Base-by-base conservation (phyloP, 768 basidiomycete species). In the Auriscalpium vulgare region DNA sequence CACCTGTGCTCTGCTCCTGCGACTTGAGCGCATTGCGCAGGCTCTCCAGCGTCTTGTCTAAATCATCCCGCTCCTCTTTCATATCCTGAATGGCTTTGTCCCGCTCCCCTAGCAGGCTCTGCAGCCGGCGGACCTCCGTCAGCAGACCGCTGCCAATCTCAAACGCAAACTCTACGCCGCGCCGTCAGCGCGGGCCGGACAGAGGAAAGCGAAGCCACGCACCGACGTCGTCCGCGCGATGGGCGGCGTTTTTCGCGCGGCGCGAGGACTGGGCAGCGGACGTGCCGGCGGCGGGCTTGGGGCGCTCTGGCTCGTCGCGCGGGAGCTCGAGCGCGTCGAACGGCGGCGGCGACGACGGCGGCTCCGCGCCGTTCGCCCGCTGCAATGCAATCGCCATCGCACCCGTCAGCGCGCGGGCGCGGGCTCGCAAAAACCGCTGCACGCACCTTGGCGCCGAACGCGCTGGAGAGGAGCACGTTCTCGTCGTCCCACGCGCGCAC, bases 101-200 rank as follows among this genome's bases (percentile, higher is more conserved):
- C 53, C 92, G 82, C 71, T 97, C 95, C 14, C 81, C 88, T 44
- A 97, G 81, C 56, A 98, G 78, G 56, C 87, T 87, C 66, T 98
- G 95, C 43, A 98, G 77, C 44, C 95, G 80, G 47, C 95, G 79
- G 47, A 97, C 92, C 73, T 98, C 95, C 8, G 88, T 88, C 35
- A 97, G 76, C 50, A 97, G 75, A 11, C 88, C 88, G 60, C 91
- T 94, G 8, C 95, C 95, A 55, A 98, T 98, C 75, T 98, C 95
- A 64, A 97, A 95, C 43, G 95, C 95, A 63, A 98, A 97, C 75
- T 97, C 95, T 89, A 65, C 62, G 60, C 46, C 37, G 55, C 19
- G 51, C 29, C 17, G 37, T 45, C 34, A 19, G 34, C 50, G n/a
- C 16, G 11, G 44, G 21, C 34, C 46, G 34, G 35, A 29, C 40